A percentile compares a stretch with the other conserved stretches of the same genome.
These are phyloP conservation scores for Cryptosporidium meleagridis DNA, from an alignment of 169 alveolate genomes.

Conservation along the genomic window DNA sequence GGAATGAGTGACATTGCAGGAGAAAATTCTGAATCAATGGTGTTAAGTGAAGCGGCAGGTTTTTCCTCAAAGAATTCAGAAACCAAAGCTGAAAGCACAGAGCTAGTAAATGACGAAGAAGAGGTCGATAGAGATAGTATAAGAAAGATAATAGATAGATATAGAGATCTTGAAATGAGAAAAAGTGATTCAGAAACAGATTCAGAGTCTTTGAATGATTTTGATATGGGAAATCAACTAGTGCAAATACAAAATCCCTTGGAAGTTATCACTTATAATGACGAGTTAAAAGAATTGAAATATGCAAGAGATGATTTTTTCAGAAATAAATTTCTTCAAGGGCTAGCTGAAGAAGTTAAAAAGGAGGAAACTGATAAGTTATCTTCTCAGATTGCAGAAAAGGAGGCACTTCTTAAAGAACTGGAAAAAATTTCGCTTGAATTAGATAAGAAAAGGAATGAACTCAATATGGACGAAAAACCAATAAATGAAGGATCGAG, in stretches of 20 bases:
- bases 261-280: conserved; percentile 30
- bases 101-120: not conserved
- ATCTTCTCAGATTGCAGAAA: conserved; percentile 37
- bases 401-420: conserved; percentile 45
- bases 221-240: not conserved
- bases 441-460: conserved; percentile 1
- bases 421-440: conserved; percentile 38
- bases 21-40: not conserved
- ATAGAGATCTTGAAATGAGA: not conserved
- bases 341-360: not conserved
- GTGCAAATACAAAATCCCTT: conserved; percentile 39
- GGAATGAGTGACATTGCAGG: not conserved
- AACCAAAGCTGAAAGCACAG: not conserved
- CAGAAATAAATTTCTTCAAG: not conserved
- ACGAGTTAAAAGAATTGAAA: conserved; percentile 31
- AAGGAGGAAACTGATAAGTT: conserved; percentile 16
- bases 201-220: not conserved
- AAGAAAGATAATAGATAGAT: not conserved
- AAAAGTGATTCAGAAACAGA: not conserved
- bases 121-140: not conserved
- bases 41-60: not conserved
- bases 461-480: not conserved
- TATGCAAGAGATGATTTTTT: conserved; percentile 31
- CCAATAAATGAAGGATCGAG: not conserved
- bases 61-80: not conserved